Evolutionary conservation across 768 basidiomycete species (phyloP), one percentile per base, ranked within the genome.

Genomic region (Suillus paluster): DNA sequence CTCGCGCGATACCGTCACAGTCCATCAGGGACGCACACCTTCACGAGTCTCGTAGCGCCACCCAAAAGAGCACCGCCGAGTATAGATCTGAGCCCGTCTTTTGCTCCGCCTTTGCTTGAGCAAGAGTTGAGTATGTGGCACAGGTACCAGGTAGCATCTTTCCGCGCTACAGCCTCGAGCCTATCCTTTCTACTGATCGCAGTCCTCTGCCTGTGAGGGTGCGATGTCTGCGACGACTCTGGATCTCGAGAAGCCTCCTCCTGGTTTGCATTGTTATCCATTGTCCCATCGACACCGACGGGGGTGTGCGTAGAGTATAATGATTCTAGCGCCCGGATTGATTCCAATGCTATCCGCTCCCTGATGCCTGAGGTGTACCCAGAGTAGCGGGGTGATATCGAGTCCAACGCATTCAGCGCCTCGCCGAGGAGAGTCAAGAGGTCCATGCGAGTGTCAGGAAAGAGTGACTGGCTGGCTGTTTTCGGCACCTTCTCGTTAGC

Each of bases 121-220:
- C 71, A 73, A 17, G 71, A 57, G 23, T 62, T 59, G 64, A 75
- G 74, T 21, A 64, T 61, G 45, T 65, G 69, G 10, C 65, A 67
- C 53, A 75, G 70, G 38, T 70, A 67, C 74, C 73, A 74, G 0
- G 66, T 66, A 4, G 72, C 63, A 33, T 75, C 74, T 34, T 67
- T 63, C 33, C 57, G 70, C 11, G 63, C 66, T n/a, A 74, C 70
- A n/a, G 57, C 64, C 8, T 63, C 63, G 19, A 75, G 61, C 27
- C 71, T 64, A 19, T 69, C 66, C 46, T 33, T 66, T 45, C 42
- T 68, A 66, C 9, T 36, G 57, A n/a, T 67, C 63, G 2, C 65
- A 23, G 12, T 57, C 58, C 25, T 49, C 63, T 1, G 61, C 33
- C 21, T 57, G 65, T 12, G 27, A 10, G 33, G 36, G 21, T 30